Evolutionary conservation across 768 basidiomycete species (phyloP), one percentile per base, ranked within the genome.

Genomic region (Myochromella boudieri): DNA sequence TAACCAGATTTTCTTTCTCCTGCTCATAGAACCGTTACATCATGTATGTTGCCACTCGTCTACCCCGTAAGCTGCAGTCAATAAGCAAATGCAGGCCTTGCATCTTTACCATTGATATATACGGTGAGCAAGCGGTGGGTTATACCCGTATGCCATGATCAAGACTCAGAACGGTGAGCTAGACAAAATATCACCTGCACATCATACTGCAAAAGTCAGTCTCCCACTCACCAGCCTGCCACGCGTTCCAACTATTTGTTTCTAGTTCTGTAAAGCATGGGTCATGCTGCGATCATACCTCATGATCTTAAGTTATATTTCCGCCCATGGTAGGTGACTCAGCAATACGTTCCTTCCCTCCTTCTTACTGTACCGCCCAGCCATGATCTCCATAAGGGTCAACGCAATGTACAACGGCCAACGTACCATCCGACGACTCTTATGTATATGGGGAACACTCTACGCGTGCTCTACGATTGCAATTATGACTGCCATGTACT

Each of bases 11-110:
- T 37, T 17, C 6, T 6, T 18, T 11, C 7, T 14, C 17, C n/a
- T 34, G 18, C 34, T n/a, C n/a, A n/a, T n/a, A 54, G 53, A 54
- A 54, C 33, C 53, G 49, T 18, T 54, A 54, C 28, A 20, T 47
- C n/a, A 24, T 33, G 53, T 54, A 31, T 8, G 46, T 37, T 15
- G 20, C 22, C 4, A 21, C 24, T 27, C 14, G 7, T 15, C 15
- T 4, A 15, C 28, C 24, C 18, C n/a, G 3, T 2, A 29, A 28
- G 29, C 4, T 29, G 28, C n/a, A 11, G 4, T 12, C 18, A 17
- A 25, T 3, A 37, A 17, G 15, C 24, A 14, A 12, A 31, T 6
- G 29, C 21, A 54, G 53, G 17, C 49, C 42, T 8, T 31, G 15
- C 4, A 24, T 51, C 28, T 24, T 54, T 3, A 28, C 39, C 11